Base-by-base conservation (phyloP, 1,284 basidiomycete species). In the Boletus semigastroideus region DNA sequence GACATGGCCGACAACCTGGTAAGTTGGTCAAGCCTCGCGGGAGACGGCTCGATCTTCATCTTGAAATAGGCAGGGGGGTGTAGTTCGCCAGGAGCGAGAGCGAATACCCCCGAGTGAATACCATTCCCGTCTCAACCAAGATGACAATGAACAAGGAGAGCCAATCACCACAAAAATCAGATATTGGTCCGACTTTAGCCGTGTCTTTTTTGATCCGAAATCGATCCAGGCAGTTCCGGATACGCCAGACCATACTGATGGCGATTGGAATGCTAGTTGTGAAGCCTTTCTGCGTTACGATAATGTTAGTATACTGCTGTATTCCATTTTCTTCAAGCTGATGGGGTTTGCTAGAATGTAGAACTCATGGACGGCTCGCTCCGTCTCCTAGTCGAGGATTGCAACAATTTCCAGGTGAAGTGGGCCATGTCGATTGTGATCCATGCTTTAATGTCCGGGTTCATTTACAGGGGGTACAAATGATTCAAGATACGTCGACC, bases 141-240 rank as follows among this genome's bases (percentile, higher is more conserved):
- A 64, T 31, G 49, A 45, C 28, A 58, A 57, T n/a, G 61, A 62
- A 28, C 57, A 58, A 41, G 61, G 63, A 30, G 53, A 57, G 37
- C 50, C 59, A 39, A 48, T 59, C 11, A 30, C 48, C 22, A 43
- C 59, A 46, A 58, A 75, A n/a, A 69, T 87, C 53, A 76, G 82
- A 56, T 89, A 79, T 63, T 92, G 89, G 89, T 88, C 89, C 4
- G 89, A 92, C 69, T 90, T 82, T 59, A 86, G 75, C 58, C 83
- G 85, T 28, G 77, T 89, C 20, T 84, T 78, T 65, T 86, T 84
- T 63, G 72, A 78, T 55, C 85, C 85, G 17, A 78, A 80, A 54
- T 80, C 83, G 12, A 63, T 87, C 12, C 86, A 90, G 58, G 74
- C 74, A 47, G 59, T 92, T 19, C 81, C 86, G 12, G 82, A 85